Evolutionary conservation across 495 filamentous ascomycete genomes (phyloP).

Genomic region (Elasticomyces elasticus): DNA sequence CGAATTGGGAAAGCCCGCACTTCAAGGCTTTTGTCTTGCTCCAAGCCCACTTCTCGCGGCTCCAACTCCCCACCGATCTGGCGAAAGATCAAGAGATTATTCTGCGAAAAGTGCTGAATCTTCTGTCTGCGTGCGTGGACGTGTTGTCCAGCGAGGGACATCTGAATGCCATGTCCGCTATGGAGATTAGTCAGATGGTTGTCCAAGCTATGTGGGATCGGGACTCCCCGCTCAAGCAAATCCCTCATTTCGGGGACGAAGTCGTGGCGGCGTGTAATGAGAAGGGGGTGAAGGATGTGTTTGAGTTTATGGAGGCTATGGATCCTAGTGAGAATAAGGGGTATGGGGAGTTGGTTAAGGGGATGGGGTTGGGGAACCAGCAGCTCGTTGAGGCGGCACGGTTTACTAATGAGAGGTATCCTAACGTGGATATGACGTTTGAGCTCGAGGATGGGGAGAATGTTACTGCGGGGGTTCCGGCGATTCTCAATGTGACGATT

Average conservation of each 20-base stretch:
- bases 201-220: slow-evolving; percentile 99
- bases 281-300: slow-evolving; percentile 77
- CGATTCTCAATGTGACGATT: slow-evolving; percentile 78
- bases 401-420: slow-evolving; percentile 96
- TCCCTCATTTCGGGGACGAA: slow-evolving; percentile 83
- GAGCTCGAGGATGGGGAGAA: slow-evolving; percentile 71
- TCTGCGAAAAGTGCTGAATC: slow-evolving; percentile 70
- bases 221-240: slow-evolving; percentile 93
- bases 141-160: slow-evolving; percentile 94
- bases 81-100: slow-evolving; percentile 92
- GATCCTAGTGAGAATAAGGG: slow-evolving; percentile 80
- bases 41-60: slow-evolving; percentile 93
- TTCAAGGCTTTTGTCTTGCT: slow-evolving; percentile 96
- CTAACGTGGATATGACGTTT: slow-evolving; percentile 82
- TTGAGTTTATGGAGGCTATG: slow-evolving; percentile 99
- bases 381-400: slow-evolving; percentile 80
- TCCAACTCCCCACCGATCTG: slow-evolving; percentile 93
- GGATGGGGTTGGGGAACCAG: slow-evolving; percentile 64
- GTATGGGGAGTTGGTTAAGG: slow-evolving; percentile 62
- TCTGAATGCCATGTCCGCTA: slow-evolving; percentile 91
- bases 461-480: slow-evolving; percentile 67
- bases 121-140: slow-evolving; percentile 87
- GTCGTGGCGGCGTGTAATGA: slow-evolving; percentile 75
- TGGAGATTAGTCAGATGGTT: slow-evolving; percentile 99
- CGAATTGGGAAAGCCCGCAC: slow-evolving; percentile 85